Percentiles rank a stretch among this genome's conserved stretches.
These are phyloP conservation scores for Taxawa tesnikishii DNA, from an alignment of 2,329 filamentous ascomycete genomes.

Conservation along the genomic window DNA sequence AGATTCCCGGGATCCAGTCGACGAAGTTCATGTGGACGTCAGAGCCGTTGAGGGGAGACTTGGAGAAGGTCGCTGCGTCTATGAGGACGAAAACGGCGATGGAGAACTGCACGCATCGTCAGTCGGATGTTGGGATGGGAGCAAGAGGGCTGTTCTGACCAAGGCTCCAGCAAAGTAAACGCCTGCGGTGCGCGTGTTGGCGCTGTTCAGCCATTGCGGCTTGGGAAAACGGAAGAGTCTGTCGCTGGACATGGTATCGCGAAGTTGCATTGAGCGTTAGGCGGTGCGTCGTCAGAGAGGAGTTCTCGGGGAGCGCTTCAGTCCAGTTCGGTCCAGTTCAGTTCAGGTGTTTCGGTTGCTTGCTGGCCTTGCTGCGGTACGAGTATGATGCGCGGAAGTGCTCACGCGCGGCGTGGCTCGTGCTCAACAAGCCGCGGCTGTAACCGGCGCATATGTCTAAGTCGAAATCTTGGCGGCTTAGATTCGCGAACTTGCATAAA, in stretches of 20 bases:
- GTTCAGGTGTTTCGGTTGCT: too few species aligned
- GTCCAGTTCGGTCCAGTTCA: too few species aligned
- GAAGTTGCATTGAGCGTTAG: too few species aligned
- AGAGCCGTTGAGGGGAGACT: conserved; percentile 48
- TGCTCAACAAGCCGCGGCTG: too few species aligned
- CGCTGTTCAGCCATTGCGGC: conserved; percentile 55
- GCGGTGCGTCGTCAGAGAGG: too few species aligned
- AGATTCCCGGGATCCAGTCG: conserved; percentile 62
- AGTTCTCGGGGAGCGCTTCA: too few species aligned
- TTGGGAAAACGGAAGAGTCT: conserved; percentile 56
- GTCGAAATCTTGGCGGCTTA: too few species aligned
- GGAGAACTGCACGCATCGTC: conserved; percentile 41
- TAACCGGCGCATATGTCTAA: too few species aligned
- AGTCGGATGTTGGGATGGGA: conserved; percentile 4
- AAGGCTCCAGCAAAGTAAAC: conserved; percentile 55
- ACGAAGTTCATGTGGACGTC: conserved; percentile 55
- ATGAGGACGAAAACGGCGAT: conserved; percentile 59
- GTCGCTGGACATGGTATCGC: conserved; percentile 34
- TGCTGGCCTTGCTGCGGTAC: too few species aligned
- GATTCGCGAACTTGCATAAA: too few species aligned
- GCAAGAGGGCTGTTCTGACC: conserved; percentile 41
- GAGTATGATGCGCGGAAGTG: too few species aligned
- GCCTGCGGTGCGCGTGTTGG: conserved; percentile 49
- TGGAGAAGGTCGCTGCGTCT: conserved; percentile 53
- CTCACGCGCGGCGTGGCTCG: too few species aligned